Evolutionary conservation across 2,329 filamentous ascomycete genomes (phyloP), one percentile per base, ranked within the genome.

Genomic region (Aspergillus persii): DNA sequence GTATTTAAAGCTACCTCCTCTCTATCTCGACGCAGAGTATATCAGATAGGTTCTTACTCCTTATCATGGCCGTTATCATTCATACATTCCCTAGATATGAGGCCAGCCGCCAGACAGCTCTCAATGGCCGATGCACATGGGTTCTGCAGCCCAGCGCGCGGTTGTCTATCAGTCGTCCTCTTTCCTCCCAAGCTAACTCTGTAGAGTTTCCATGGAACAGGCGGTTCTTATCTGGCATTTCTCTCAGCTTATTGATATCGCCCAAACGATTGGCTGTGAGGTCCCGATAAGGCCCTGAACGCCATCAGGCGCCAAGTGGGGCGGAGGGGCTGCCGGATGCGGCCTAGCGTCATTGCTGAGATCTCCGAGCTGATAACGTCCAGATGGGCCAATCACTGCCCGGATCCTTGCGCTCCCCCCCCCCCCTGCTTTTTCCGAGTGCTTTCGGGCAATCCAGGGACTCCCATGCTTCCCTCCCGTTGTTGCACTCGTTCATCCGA

Each of bases 351-450:
- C 26, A 29, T 52, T 33, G 50, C 31, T 29, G 30, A 6, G 31
- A 53, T 56, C 61, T 56, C 51, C 59, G 54, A 41, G 50, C 61
- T 65, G 63, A 65, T 65, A 65, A 63, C 62, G 54, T 54, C 48
- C 56, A 52, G 47, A 59, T 59, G 54, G 31, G 53, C 62, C 62
- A 64, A 64, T 64, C 48, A 59, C 47, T 51, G 36, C 36, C 39
- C 31, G 49, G 39, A 36, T 49, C 33, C 44, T 39, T n/a, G 30
- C 44, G 26, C 30, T 9, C 15, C 36, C 60, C 18, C 47, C 15
- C 36, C 60, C 18, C 47, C 59, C 61, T 61, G 36, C 33, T 60
- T 58, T 26, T 48, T 48, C 62, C 60, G 60, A 55, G 44, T 46
- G 26, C 30, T 39, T 27, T 61, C 62, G 63, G 63, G 59, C 48